Percentiles rank a stretch among this genome's conserved stretches.
phyloP scores from a whole-genome alignment of 805 yeast genomes.

The Candida railenensis region DNA sequence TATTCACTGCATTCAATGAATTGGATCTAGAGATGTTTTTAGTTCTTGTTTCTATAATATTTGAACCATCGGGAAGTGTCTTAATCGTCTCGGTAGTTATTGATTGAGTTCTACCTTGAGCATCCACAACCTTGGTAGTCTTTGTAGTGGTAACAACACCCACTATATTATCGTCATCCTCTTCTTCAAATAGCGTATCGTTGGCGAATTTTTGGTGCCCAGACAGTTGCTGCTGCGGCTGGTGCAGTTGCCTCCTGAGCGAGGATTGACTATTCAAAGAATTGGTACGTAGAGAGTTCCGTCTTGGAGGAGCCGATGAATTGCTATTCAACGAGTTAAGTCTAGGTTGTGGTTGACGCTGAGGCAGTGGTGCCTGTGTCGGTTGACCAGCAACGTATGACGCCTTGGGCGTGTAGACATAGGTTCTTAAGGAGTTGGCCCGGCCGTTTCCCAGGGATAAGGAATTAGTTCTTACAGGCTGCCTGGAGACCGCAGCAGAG shows the following conservation, averaged over 20 bases:
- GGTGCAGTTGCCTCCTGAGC: not conserved
- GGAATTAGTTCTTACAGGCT: constrained; percentile 20
- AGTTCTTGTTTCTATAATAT: constrained; percentile 42
- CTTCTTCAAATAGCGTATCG: constrained; percentile 3
- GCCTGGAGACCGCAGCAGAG: too few relatives aligned
- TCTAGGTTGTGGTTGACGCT: constrained; percentile 10
- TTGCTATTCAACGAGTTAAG: constrained; percentile 17
- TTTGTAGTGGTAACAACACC: constrained; percentile 33
- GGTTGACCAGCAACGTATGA: constrained; percentile 36
- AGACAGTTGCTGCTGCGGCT: not conserved
- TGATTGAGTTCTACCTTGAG: constrained; percentile 34
- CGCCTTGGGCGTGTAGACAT: constrained; percentile 37
- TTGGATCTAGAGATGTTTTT: constrained; percentile 37
- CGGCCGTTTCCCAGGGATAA: constrained; percentile 16
- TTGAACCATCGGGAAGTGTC: constrained; percentile 41
- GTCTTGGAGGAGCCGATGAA: not conserved
- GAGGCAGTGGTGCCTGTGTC: not conserved
- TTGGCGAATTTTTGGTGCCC: not conserved
- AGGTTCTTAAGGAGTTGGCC: constrained; percentile 34
- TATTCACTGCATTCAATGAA: constrained; percentile 20
- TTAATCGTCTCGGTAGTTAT: constrained; percentile 39
- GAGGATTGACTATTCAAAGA: constrained; percentile 5
- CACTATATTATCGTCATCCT: constrained; percentile 6
- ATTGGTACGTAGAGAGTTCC: constrained; percentile 4
- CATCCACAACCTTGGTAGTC: constrained; percentile 41